A percentile compares a stretch with the other conserved stretches of the same genome.
phyloP scores from a whole-genome alignment of 306 rosid species.

The Quercus aquifolioides region DNA sequence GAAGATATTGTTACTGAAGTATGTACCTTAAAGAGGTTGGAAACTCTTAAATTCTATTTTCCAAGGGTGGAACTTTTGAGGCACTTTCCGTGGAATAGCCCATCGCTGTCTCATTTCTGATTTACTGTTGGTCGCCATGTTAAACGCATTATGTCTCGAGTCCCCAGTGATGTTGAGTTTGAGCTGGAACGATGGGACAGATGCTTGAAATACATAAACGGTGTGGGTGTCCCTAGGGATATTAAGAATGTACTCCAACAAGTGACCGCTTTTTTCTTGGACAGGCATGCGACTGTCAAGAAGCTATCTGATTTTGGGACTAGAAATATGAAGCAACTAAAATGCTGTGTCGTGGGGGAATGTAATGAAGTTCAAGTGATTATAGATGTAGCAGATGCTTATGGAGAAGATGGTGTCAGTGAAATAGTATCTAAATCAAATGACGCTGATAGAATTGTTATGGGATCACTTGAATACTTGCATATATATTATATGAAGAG shows the following conservation, averaged over 20 bases:
- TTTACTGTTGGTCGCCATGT: background rate
- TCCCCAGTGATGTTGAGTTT: background rate
- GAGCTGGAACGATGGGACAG: background rate
- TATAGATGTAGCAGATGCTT: too few species aligned
- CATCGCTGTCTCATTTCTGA: background rate
- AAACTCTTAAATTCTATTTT: background rate
- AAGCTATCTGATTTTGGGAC: constrained; percentile 1
- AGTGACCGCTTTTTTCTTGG: constrained; percentile 11
- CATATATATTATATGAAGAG: constrained; percentile 29
- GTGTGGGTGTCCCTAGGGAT: background rate
- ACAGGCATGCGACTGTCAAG: constrained; percentile 20
- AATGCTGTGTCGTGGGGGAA: constrained; percentile 16
- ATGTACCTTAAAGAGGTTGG: background rate
- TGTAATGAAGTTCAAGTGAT: constrained; percentile 24
- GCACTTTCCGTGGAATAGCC: too few species aligned
- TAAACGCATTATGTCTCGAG: background rate
- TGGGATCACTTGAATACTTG: background rate
- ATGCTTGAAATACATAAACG: background rate
- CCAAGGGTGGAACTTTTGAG: background rate
- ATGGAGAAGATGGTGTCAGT: too few species aligned
- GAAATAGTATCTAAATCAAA: too few species aligned
- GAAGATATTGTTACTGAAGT: background rate
- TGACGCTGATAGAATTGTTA: background rate
- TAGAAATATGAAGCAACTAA: background rate
- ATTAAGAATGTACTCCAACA: background rate